Evolutionary conservation across 345 rosid species (phyloP), one percentile per base, ranked within the genome.

Genomic region (Salix exigua): DNA sequence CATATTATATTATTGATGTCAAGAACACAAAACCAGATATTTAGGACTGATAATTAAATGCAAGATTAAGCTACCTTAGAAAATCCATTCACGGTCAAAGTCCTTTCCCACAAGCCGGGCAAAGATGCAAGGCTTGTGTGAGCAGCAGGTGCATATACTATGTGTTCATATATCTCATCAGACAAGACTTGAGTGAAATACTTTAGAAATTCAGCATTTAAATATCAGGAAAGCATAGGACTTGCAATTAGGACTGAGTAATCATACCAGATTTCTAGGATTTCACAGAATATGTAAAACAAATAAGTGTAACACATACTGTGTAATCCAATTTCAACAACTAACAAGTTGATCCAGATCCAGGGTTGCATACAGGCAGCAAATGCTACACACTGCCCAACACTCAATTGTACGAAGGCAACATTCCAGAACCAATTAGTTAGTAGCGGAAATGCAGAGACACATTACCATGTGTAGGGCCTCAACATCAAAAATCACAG

Each of bases 141-240:
- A 63, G 89, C 87, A 65, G 98, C 94, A 2, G 99, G 98, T 23
- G 91, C 84, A 82, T 96, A 96, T 65, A 94, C 91, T 70, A 94
- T 96, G 80, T 96, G 99, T 78, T 96, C 99, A 74, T 96, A 96
- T 73, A 92, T 94, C 83, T 96, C 99, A 89, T 96, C 98, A 9
- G 99, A 90, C 61, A 93, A 48, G 23, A 96, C 97, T 98, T 96
- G 78, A 16, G 75, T 30, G 70, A 42, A 51, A 53, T 16, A 71
- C 33, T 48, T 31, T 37, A 67, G 6, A 71, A 75, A 28, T 75
- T 83, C 51, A 75, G 75, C 48, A 82, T 60, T 76, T 77, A 76
- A 66, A 42, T 16, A 60, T 62, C 12, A 71, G 65, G 13, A 25
- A 48, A 71, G 8, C 11, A 31, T 6, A 69, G 51, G 69, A 35